phyloP scores from a whole-genome alignment of 495 filamentous ascomycete genomes.

The Penicillium cosmopolitanum region DNA sequence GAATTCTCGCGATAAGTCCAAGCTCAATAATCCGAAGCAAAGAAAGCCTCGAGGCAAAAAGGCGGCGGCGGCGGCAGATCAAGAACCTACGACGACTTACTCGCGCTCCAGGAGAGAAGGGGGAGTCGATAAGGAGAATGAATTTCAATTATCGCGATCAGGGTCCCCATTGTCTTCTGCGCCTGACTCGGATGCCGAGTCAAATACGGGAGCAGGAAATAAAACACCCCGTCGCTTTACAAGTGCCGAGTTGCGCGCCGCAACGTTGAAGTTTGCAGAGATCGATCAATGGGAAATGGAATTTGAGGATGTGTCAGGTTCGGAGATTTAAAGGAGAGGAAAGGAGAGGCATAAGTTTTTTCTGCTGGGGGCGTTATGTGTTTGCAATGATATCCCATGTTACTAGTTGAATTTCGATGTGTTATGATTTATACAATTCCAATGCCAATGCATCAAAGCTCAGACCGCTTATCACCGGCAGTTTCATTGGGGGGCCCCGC shows the following conservation, averaged over 20 bases:
- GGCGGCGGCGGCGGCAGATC: not conserved
- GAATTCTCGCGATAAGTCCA: slow-evolving; percentile 17
- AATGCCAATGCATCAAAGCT: no score
- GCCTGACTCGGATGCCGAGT: slow-evolving; percentile 32
- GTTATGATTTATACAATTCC: not conserved
- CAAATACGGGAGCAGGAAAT: slow-evolving; percentile 20
- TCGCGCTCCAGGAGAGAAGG: slow-evolving; percentile 20
- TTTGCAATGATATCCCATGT: not conserved
- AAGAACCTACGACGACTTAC: slow-evolving; percentile 5
- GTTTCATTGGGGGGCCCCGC: slow-evolving; percentile 11
- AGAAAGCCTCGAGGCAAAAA: slow-evolving; percentile 16
- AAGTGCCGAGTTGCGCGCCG: slow-evolving; percentile 44
- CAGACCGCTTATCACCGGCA: no score
- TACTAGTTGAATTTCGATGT: slow-evolving; percentile 6
- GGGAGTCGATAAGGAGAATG: slow-evolving; percentile 37
- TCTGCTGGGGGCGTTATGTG: not conserved
- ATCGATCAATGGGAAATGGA: slow-evolving; percentile 75
- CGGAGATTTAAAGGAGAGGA: slow-evolving; percentile 25
- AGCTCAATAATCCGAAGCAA: slow-evolving; percentile 22
- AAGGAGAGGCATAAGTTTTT: not conserved
- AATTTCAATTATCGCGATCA: slow-evolving; percentile 38
- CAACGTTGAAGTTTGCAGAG: slow-evolving; percentile 63
- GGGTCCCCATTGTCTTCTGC: slow-evolving; percentile 48
- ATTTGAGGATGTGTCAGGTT: slow-evolving; percentile 61
- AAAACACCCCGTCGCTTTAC: slow-evolving; percentile 22